These are phyloP conservation scores for Cladosporium austrohemisphaericum DNA, from an alignment of 2,329 filamentous ascomycete genomes.

Conservation along the genomic window DNA sequence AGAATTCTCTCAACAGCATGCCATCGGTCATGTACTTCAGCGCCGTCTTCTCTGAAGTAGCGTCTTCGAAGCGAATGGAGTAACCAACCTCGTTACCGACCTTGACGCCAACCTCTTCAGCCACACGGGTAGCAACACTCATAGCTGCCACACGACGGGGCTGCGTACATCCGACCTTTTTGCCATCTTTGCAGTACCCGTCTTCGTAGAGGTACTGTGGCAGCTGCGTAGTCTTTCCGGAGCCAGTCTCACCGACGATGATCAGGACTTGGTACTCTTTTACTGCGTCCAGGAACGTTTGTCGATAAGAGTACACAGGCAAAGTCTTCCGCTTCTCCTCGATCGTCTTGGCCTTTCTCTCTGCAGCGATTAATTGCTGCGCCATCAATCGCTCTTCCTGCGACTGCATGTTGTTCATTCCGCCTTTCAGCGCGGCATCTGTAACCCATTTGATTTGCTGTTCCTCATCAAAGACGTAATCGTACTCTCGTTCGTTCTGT, in stretches of 20 bases:
- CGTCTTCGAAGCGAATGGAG: constrained; percentile 90
- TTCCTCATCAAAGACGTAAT: constrained; percentile 86
- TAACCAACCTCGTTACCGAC: constrained; percentile 92
- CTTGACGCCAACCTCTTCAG: constrained; percentile 87
- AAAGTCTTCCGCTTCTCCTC: constrained; percentile 87
- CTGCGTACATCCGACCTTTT: constrained; percentile 90
- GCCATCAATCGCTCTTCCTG: constrained; percentile 76
- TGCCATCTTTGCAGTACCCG: constrained; percentile 76
- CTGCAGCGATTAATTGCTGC: constrained; percentile 79
- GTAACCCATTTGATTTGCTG: constrained; percentile 83
- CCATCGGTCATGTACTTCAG: constrained; percentile 98
- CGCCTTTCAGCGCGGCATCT: constrained; percentile 68
- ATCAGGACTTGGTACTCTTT: constrained; percentile 82
- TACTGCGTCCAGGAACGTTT: constrained; percentile 83
- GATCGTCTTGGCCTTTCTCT: constrained; percentile 82
- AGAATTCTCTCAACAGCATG: constrained; percentile 84
- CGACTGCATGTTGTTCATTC: constrained; percentile 62
- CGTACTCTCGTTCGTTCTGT: constrained; percentile 78
- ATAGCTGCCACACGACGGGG: constrained; percentile 94
- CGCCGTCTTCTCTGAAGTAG: constrained; percentile 83
- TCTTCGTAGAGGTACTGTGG: constrained; percentile 92
- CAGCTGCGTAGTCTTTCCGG: constrained; percentile 92
- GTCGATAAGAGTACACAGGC: constrained; percentile 83
- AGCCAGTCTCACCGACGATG: constrained; percentile 90
- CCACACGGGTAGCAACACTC: constrained; percentile 94